Base-by-base conservation (phyloP, 2,329 filamentous ascomycete genomes). In the Penicillium sp. region DNA sequence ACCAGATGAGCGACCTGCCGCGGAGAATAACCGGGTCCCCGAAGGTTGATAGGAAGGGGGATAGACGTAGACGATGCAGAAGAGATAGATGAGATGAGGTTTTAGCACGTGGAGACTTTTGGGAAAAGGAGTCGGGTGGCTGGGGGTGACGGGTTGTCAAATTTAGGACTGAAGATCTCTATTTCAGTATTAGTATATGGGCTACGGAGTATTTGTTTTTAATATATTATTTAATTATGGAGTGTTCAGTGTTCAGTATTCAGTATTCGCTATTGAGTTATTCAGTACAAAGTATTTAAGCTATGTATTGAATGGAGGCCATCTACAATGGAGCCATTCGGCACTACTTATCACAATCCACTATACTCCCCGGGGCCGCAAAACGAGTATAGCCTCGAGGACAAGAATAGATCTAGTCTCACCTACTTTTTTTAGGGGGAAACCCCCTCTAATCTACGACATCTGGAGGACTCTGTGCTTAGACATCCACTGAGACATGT, bases 11-110 rank as follows among this genome's bases (percentile, higher is more conserved):
- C 31, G 14, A 54, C 10, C 32, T 45, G 27, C 36, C 49, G 49
- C 50, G 50, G 47, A 54, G 51, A 49, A 50, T 50, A 45, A 45
- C 52, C 47, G 47, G 27, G 34, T 50, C 52, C 52, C 47, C 52
- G 32, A 40, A 45, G 24, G 29, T 24, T 47, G 49, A 31, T 46
- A 29, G 45, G 47, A 43, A 40, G 44, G 50, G 48, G 42, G 51
- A 44, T 39, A 45, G 22, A 38, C 43, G 43, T 29, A n/a, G 27
- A 50, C 21, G 43, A 40, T 50, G 32, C 39, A 49, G 40, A 49
- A 45, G 52, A 45, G 46, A 50, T 42, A 47, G 49, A 36, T 54
- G 38, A 18, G 38, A 40, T 43, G 43, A 52, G 36, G 22, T 38
- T 34, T 13, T 47, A 43, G 47, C 52, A 54, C 52, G 52, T 54